A percentile compares a stretch with the other conserved stretches of the same genome.
These are phyloP conservation scores for Carex scoparia DNA, from an alignment of 176 grass and related monocot genomes.

Conservation along the genomic window DNA sequence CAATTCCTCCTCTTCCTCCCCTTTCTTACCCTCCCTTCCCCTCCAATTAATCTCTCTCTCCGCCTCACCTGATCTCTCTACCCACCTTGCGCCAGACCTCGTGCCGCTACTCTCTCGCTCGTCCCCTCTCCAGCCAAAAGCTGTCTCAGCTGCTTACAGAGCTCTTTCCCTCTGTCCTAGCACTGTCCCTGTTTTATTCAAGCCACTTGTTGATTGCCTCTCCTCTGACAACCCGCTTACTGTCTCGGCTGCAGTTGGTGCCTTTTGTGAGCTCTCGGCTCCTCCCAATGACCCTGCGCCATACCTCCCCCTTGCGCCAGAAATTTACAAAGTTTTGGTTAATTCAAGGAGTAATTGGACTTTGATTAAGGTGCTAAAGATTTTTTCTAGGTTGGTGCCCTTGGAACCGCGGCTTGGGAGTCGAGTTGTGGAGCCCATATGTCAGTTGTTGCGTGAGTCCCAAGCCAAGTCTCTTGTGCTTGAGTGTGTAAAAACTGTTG, in stretches of 20 bases:
- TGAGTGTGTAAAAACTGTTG: conserved; percentile 67
- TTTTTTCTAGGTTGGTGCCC: conserved; percentile 63
- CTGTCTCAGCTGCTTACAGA: conserved; percentile 48
- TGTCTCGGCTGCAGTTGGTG: conserved; percentile 53
- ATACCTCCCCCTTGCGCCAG: conserved; percentile 79
- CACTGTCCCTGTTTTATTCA: conserved; percentile 65
- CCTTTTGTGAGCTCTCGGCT: conserved; percentile 81
- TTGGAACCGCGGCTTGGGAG: conserved; percentile 60
- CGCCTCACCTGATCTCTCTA: conserved; percentile 50
- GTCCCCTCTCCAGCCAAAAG: conserved; percentile 38
- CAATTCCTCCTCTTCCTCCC: conserved; percentile 29
- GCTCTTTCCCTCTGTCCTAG: conserved; percentile 50
- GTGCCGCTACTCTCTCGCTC: conserved; percentile 50
- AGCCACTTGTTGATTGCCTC: conserved; percentile 80
- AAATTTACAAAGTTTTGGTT: conserved; percentile 61
- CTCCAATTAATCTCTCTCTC: conserved; percentile 66
- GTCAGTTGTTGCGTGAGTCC: conserved; percentile 54
- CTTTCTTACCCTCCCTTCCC: conserved; percentile 45
- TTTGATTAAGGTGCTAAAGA: conserved; percentile 91
- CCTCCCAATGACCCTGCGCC: conserved; percentile 51
- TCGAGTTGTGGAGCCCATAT: conserved; percentile 65
- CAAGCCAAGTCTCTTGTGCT: conserved; percentile 72
- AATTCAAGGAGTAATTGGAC: conserved; percentile 77
- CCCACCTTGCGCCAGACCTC: conserved; percentile 66
- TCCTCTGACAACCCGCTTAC: conserved; percentile 53